phyloP scores from a whole-genome alignment of 2,329 filamentous ascomycete genomes.

The Orbilia ellipsospora region DNA sequence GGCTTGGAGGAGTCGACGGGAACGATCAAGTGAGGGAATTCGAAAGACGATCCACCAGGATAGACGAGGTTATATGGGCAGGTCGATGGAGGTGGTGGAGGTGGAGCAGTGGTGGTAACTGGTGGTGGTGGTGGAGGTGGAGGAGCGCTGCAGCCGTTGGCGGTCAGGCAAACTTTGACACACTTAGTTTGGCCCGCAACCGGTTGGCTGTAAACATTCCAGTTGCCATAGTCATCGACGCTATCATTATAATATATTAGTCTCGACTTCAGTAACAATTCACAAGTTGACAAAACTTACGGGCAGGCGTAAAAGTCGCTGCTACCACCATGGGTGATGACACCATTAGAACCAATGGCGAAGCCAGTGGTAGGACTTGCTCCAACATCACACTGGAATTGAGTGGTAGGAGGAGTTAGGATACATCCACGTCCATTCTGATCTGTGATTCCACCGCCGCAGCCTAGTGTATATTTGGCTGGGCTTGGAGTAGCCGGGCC shows the following conservation, averaged over 20 bases:
- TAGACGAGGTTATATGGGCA: constrained; percentile 64
- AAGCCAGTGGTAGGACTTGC: constrained; percentile 69
- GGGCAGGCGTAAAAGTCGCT: constrained; percentile 72
- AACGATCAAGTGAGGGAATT: constrained; percentile 73
- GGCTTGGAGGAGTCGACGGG: constrained; percentile 70
- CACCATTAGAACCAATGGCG: constrained; percentile 67
- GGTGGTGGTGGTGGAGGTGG: constrained; percentile 23
- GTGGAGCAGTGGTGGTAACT: constrained; percentile 1
- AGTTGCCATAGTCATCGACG: constrained; percentile 63
- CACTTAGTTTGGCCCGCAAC: constrained; percentile 66
- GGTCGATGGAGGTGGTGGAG: constrained; percentile 41
- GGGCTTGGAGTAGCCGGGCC: constrained; percentile 65
- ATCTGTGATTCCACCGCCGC: constrained; percentile 69
- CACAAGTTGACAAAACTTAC: constrained; percentile 63
- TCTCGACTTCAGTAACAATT: background rate
- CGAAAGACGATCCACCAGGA: constrained; percentile 65
- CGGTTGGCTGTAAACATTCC: constrained; percentile 68
- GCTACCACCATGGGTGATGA: constrained; percentile 67
- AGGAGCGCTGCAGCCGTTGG: constrained; percentile 62
- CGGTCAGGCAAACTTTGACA: constrained; percentile 65
- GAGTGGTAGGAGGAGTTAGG: constrained; percentile 70
- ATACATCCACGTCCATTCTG: constrained; percentile 71
- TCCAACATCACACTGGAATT: constrained; percentile 72
- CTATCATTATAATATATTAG: constrained; percentile 15
- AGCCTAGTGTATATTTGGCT: constrained; percentile 69